phyloP scores from a whole-genome alignment of 176 grass and related monocot genomes.

The Lolium rigidum region DNA sequence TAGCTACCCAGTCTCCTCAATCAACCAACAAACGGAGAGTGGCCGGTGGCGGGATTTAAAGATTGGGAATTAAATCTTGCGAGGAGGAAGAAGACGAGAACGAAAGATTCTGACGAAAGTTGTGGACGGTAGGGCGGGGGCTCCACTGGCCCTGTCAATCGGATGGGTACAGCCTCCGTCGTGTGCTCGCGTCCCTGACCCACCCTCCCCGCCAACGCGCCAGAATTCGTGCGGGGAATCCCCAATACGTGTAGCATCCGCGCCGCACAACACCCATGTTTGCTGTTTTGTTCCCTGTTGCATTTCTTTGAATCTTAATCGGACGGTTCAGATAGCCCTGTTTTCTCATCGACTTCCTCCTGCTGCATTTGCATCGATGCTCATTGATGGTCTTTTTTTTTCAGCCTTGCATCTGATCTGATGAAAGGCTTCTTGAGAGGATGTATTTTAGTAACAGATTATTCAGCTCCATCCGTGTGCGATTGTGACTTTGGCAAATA shows the following conservation, averaged over 20 bases:
- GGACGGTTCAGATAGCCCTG: neutral
- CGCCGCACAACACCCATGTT: neutral
- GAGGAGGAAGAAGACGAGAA: neutral
- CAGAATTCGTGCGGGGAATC: neutral
- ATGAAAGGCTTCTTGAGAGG: too few relatives aligned
- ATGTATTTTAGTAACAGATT: too few relatives aligned
- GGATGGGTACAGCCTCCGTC: neutral
- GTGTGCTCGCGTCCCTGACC: neutral
- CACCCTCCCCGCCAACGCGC: neutral
- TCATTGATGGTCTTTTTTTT: too few relatives aligned
- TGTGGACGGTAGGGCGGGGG: slow-evolving; percentile 14
- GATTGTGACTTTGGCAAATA: too few relatives aligned
- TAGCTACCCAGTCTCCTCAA: neutral
- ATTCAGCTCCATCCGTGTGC: too few relatives aligned
- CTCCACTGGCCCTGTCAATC: slow-evolving; percentile 13
- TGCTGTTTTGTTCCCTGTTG: slow-evolving; percentile 1
- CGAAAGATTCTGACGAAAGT: slow-evolving; percentile 23
- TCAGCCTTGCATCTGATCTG: too few relatives aligned
- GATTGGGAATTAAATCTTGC: slow-evolving; percentile 23
- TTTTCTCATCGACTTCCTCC: neutral
- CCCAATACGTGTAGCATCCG: slow-evolving; percentile 8
- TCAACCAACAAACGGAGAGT: neutral
- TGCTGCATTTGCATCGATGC: too few relatives aligned
- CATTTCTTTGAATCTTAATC: neutral
- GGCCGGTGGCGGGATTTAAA: neutral